These are phyloP conservation scores for Sporothrix curviconia DNA, from an alignment of 2,329 filamentous ascomycete genomes.

Conservation along the genomic window DNA sequence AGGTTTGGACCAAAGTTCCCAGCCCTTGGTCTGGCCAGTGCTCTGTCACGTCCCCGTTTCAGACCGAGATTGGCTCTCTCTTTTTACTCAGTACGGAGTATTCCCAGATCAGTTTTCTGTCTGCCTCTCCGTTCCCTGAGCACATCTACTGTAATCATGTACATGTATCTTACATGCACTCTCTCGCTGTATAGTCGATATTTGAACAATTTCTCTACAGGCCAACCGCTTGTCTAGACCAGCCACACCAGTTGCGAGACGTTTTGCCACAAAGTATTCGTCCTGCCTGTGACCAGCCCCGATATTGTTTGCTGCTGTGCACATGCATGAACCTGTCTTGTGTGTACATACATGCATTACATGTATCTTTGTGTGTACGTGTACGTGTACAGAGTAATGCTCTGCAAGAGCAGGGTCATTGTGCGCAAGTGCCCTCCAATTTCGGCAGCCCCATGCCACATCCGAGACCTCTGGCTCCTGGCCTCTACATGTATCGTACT, in stretches of 20 bases:
- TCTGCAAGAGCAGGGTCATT: neutral
- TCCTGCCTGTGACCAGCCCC: too few relatives aligned
- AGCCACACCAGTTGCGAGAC: too few relatives aligned
- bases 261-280: too few relatives aligned
- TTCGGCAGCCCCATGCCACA: neutral
- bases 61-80: neutral
- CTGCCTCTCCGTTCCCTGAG: neutral
- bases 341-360: neutral
- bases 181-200: too few relatives aligned
- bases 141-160: too few relatives aligned
- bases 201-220: too few relatives aligned
- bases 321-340: too few relatives aligned
- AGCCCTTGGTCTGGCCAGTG: neutral
- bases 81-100: too few relatives aligned
- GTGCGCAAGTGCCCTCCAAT: neutral
- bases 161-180: too few relatives aligned
- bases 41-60: conserved; percentile 5
- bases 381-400: too few relatives aligned
- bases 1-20: neutral
- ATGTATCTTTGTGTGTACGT: neutral
- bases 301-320: too few relatives aligned
- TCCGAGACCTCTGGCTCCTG: neutral
- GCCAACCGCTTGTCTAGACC: too few relatives aligned
- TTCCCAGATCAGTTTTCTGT: neutral
- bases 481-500: neutral